Evolutionary conservation across 1,284 basidiomycete genomes (phyloP).

Genomic region (Ustilago xerochloae): DNA sequence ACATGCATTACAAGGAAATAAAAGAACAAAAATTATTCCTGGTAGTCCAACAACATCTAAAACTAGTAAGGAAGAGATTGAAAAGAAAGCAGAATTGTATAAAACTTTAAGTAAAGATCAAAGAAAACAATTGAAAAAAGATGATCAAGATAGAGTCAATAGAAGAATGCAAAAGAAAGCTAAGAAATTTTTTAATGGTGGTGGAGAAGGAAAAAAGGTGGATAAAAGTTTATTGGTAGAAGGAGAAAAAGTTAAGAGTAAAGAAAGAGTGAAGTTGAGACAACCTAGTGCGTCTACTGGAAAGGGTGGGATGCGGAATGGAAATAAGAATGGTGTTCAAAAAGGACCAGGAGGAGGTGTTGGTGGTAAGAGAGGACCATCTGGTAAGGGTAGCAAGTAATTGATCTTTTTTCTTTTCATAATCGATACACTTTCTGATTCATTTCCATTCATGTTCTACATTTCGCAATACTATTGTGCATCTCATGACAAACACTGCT

Average conservation of each 20-base stretch:
- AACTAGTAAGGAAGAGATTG: conserved; percentile 3
- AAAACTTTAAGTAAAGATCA: conserved; percentile 56
- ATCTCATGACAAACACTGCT: too few relatives aligned
- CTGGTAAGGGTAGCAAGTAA: too few relatives aligned
- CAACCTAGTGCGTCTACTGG: conserved; percentile 17
- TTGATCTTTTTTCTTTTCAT: conserved; percentile 3
- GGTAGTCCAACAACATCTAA: conserved; percentile 14
- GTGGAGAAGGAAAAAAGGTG: background rate
- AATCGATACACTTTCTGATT: background rate
- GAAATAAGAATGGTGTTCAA: conserved; percentile 28
- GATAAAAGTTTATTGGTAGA: conserved; percentile 27
- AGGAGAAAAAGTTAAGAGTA: conserved; percentile 44
- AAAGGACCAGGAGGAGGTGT: conserved; percentile 11
- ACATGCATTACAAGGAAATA: conserved; percentile 1
- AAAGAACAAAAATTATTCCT: conserved; percentile 17
- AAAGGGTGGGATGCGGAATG: background rate
- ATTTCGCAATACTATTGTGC: background rate
- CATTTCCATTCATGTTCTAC: background rate
- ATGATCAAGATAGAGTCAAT: conserved; percentile 56
- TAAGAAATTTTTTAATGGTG: conserved; percentile 35
- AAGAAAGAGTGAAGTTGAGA: conserved; percentile 35
- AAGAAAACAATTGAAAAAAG: conserved; percentile 56
- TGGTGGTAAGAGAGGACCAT: background rate
- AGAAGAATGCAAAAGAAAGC: conserved; percentile 64
- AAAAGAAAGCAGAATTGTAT: conserved; percentile 48